phyloP scores from a whole-genome alignment of 805 yeast species.

The Metschnikowia amazonensis region DNA sequence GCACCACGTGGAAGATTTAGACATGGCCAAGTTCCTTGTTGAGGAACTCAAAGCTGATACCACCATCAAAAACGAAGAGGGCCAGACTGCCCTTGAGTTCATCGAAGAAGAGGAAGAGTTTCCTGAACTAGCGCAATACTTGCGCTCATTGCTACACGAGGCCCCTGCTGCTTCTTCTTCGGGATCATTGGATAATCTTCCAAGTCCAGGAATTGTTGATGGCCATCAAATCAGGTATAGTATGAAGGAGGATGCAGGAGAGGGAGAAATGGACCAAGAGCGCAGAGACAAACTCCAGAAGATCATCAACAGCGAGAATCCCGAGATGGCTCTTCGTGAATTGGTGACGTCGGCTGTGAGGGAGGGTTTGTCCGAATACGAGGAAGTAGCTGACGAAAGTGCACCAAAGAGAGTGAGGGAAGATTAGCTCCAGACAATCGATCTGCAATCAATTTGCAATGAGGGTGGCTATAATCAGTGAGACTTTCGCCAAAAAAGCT shows the following conservation, averaged over 20 bases:
- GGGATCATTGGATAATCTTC: constrained; percentile 23
- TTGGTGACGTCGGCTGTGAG: constrained; percentile 65
- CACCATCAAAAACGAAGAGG: constrained; percentile 63
- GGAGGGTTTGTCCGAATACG: constrained; percentile 42
- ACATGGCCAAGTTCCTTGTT: constrained; percentile 61
- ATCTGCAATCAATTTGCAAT: too few relatives aligned
- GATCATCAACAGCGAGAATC: constrained; percentile 74
- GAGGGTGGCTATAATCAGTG: too few relatives aligned
- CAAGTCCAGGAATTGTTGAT: constrained; percentile 36
- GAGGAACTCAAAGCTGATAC: constrained; percentile 67
- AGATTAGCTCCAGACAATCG: not conserved
- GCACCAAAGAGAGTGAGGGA: constrained; percentile 33
- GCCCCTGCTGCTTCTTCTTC: constrained; percentile 16
- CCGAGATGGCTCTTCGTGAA: constrained; percentile 71
- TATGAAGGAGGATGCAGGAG: constrained; percentile 43
- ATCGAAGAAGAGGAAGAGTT: constrained; percentile 83
- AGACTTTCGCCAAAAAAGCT: too few relatives aligned
- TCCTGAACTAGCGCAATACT: constrained; percentile 69
- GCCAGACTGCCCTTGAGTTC: constrained; percentile 66
- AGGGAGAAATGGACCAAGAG: constrained; percentile 43
- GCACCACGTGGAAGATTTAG: constrained; percentile 78
- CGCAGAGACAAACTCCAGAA: constrained; percentile 63
- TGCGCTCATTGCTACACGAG: constrained; percentile 43
- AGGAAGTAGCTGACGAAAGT: constrained; percentile 23
- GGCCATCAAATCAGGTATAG: constrained; percentile 57